phyloP scores from a whole-genome alignment of 495 filamentous ascomycete species.

The Penicillium waksmanii region DNA sequence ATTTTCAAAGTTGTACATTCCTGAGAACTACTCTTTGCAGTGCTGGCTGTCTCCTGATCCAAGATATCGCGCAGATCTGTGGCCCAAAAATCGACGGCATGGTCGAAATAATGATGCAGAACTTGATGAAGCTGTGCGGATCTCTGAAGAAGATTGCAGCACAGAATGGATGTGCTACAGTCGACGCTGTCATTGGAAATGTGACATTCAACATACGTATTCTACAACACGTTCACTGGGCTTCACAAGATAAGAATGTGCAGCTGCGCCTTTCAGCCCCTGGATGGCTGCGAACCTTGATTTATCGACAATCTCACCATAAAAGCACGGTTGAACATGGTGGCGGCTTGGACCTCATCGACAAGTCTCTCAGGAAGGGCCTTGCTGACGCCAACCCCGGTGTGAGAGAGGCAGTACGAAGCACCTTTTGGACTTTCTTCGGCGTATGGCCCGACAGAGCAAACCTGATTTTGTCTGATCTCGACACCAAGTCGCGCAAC shows the following conservation, averaged over 20 bases:
- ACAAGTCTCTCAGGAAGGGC: slow-evolving; percentile 86
- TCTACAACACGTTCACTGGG: slow-evolving; percentile 78
- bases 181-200: slow-evolving; percentile 74
- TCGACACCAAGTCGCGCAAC: slow-evolving; percentile 74
- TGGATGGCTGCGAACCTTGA: slow-evolving; percentile 81
- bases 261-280: slow-evolving; percentile 76
- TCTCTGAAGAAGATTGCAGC: slow-evolving; percentile 89
- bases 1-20: slow-evolving; percentile 88
- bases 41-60: slow-evolving; percentile 79
- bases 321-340: slow-evolving; percentile 81
- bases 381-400: slow-evolving; percentile 84
- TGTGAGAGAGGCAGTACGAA: slow-evolving; percentile 81
- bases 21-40: slow-evolving; percentile 88
- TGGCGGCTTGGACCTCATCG: slow-evolving; percentile 77
- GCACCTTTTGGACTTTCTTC: slow-evolving; percentile 82
- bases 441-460: slow-evolving; percentile 76
- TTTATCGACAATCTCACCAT: slow-evolving; percentile 77
- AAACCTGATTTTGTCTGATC: slow-evolving; percentile 70
- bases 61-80: slow-evolving; percentile 78
- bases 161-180: slow-evolving; percentile 73
- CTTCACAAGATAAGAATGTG: slow-evolving; percentile 89
- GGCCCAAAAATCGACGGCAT: slow-evolving; percentile 83
- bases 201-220: slow-evolving; percentile 78
- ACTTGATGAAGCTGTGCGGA: slow-evolving; percentile 83
- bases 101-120: slow-evolving; percentile 88